Evolutionary conservation across 2,329 filamentous ascomycete genomes (phyloP).

Genomic region (Aspergillus sp.): DNA sequence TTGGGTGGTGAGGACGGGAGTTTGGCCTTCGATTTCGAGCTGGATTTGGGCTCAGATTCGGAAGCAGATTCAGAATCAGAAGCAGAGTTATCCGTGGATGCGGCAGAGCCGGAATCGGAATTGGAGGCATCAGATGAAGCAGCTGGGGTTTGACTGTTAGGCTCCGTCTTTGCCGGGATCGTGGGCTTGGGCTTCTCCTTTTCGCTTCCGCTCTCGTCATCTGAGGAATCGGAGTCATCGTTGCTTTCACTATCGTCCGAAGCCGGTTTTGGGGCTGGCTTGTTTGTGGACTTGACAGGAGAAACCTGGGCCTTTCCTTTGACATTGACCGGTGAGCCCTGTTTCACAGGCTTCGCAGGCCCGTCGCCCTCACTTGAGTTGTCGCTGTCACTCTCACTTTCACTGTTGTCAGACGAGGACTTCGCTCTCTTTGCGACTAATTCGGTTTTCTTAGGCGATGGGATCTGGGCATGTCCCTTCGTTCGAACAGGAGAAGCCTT

Average conservation of each 20-base stretch:
- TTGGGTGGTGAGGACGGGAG: not conserved
- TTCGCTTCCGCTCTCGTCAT: not conserved
- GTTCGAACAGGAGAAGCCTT: not conserved
- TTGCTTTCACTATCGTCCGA: conserved; percentile 8
- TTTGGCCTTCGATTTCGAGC: not conserved
- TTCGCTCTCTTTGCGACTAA: too few species aligned
- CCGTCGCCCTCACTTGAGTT: not conserved
- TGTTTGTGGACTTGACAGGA: not conserved
- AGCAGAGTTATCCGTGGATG: not conserved
- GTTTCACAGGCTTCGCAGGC: not conserved
- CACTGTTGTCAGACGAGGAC: not conserved
- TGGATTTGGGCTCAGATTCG: not conserved
- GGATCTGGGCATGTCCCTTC: not conserved
- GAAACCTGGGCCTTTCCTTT: not conserved
- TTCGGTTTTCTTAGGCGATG: not conserved
- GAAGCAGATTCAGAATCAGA: not conserved
- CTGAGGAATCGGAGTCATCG: conserved; percentile 7
- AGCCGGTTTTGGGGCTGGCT: not conserved
- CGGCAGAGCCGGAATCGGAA: not conserved
- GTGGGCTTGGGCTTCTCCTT: not conserved
- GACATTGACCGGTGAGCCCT: not conserved
- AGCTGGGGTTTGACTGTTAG: not conserved
- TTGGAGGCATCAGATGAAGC: not conserved
- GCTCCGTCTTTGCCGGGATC: not conserved
- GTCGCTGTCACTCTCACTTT: not conserved